Evolutionary conservation across 345 rosid genomes (phyloP), one percentile per base, ranked within the genome.

Genomic region (Anastatica hierochuntica): DNA sequence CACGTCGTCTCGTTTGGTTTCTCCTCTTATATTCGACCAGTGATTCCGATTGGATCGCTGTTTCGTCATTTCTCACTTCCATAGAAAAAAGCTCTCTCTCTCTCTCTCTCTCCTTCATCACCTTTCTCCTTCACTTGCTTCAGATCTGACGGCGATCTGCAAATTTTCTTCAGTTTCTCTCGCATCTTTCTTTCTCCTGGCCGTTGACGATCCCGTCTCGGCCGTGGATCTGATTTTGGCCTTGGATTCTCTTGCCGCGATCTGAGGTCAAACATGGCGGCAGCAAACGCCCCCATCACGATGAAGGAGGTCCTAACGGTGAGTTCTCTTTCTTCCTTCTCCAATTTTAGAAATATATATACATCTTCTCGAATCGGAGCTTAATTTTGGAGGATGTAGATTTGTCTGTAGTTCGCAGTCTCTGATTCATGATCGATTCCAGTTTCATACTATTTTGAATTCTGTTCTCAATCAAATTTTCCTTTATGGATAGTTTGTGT

Each of bases 251-350:
- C 24, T 46, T 15, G 46, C 46, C 33, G 57, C 72, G 67, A 67
- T 67, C 72, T 60, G 66, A 67, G 67, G 62, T 67, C 53, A 65
- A 68, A 59, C 83, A 86, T 86, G 97, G 95, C 94, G 68, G 90
- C 95, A 49, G 96, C 98, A 12, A 87, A 70, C 76, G 94, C 96
- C 36, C 96, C 89, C 69, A 84, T 90, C 82, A 54, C 86, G 64
- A 86, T 90, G 97, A 84, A 84, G 74, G 97, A 90, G 77, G 90
- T 83, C 64, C 67, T 90, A 39, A 90, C 86, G 48, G 94, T 86
- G 64, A 74, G 86, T 64, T 43, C 24, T 62, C 54, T 37, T 9
- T 60, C 30, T 20, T n/a, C 72, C 43, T 1, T 29, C 54, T 43
- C 34, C 42, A 27, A 21, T 66, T 24, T 3, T 31, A 48, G 40